These are phyloP conservation scores for Neofusicoccum parvum DNA, from an alignment of 2,329 filamentous ascomycete genomes.

Conservation along the genomic window DNA sequence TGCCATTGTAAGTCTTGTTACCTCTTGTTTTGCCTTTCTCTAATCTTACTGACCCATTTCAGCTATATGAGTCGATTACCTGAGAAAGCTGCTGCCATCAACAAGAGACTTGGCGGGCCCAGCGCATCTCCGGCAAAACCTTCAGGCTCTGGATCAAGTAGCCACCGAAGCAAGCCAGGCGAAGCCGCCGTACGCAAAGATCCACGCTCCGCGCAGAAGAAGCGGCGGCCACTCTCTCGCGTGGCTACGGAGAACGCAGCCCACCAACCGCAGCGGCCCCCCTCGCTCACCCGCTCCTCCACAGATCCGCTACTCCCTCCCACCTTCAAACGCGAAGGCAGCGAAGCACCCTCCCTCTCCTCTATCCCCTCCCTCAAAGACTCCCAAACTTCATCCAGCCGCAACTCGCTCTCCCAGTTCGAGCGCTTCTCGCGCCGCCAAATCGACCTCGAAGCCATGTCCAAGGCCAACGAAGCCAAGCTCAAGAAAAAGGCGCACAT, in stretches of 20 bases:
- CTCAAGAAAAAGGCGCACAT: constrained; percentile 67
- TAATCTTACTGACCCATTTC: constrained; percentile 29
- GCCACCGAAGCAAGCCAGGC: constrained; percentile 41
- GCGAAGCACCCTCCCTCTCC: constrained; percentile 58
- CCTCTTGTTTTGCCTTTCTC: background rate
- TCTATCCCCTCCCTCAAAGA: constrained; percentile 50
- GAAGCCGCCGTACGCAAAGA: constrained; percentile 31
- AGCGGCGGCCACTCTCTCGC: constrained; percentile 60
- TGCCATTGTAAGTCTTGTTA: constrained; percentile 66
- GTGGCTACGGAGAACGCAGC: constrained; percentile 59
- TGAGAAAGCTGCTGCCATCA: constrained; percentile 68
- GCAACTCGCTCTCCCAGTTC: constrained; percentile 43
- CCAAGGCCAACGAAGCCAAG: constrained; percentile 58
- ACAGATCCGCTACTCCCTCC: constrained; percentile 60
- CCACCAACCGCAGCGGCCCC: constrained; percentile 47
- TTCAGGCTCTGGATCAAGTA: constrained; percentile 47
- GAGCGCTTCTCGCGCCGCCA: constrained; percentile 55
- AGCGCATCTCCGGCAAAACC: constrained; percentile 60
- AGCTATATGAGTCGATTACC: constrained; percentile 78
- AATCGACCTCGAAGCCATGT: constrained; percentile 57
- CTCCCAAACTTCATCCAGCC: constrained; percentile 34
- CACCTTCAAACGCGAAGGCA: constrained; percentile 68
- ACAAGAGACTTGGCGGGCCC: constrained; percentile 75
- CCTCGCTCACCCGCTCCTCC: constrained; percentile 69
- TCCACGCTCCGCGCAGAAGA: constrained; percentile 41